Conservation (phyloP, 2,329 filamentous ascomycete genomes). For the Scopulariopsis brevicaulis region DNA sequence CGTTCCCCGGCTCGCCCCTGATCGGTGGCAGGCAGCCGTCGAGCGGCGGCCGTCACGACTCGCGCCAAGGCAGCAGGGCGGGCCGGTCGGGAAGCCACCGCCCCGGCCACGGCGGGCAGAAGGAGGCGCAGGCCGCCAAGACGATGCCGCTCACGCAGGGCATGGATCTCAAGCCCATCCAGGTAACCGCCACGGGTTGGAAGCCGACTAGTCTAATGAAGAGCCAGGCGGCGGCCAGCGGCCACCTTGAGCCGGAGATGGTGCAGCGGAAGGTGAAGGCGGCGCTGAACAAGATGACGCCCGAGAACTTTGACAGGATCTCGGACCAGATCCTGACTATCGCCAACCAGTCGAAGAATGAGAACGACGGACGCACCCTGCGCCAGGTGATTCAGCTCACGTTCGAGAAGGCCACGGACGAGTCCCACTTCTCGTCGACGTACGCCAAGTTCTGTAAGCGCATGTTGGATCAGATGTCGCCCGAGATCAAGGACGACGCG, state of each 20-base stretch:
- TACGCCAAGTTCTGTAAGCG: conserved; percentile 97
- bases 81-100: conserved; percentile 55
- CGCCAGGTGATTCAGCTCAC: conserved; percentile 98
- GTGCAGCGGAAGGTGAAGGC: conserved; percentile 99
- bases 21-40: conserved; percentile 45
- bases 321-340: conserved; percentile 87
- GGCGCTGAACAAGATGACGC: conserved; percentile 98
- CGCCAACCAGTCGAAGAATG: conserved; percentile 89
- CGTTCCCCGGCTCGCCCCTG: conserved; percentile 48
- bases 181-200: conserved; percentile 68
- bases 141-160: conserved; percentile 85
- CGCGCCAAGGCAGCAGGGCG: conserved; percentile 54
- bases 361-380: conserved; percentile 84
- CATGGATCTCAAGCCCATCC: conserved; percentile 70
- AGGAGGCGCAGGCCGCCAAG: conserved; percentile 65
- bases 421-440: conserved; percentile 97
- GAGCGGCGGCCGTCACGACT: conserved; percentile 48
- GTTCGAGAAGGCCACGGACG: conserved; percentile 97
- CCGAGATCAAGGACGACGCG: conserved; percentile 89
- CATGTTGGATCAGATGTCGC: conserved; percentile 91
- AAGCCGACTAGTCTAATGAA: conserved; percentile 65
- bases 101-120: conserved; percentile 35
- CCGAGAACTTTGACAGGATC: conserved; percentile 96
- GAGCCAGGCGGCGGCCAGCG: conserved; percentile 24
- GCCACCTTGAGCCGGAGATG: conserved; percentile 74